Conservation (phyloP, 306 rosid species). For the Cucumis hystrix region DNA sequence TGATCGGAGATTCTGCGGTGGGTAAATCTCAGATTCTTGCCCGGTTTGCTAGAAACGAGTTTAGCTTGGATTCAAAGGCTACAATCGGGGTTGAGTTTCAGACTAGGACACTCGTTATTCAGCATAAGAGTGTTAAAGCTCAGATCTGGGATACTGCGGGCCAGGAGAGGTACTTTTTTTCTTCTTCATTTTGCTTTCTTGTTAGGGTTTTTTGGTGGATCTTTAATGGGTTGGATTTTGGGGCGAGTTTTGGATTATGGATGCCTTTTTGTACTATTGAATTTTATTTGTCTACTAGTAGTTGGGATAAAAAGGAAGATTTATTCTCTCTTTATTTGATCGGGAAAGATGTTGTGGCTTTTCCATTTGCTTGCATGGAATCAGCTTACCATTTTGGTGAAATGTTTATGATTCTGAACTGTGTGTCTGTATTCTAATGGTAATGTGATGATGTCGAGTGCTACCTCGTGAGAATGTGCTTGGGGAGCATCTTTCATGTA, state of each 20-base stretch:
- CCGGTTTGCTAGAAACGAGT: slow-evolving; percentile 87
- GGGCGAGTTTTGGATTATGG: not conserved
- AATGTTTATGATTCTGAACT: not conserved
- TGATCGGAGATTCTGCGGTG: slow-evolving; percentile 96
- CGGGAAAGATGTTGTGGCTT: not conserved
- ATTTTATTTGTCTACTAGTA: not conserved
- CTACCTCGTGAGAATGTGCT: not conserved
- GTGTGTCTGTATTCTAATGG: not conserved
- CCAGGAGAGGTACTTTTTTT: slow-evolving; percentile 68
- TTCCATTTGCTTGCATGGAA: not conserved
- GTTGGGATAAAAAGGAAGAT: not conserved
- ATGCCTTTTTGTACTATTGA: not conserved
- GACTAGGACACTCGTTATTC: slow-evolving; percentile 70
- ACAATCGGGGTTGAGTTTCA: slow-evolving; percentile 98
- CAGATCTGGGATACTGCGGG: slow-evolving; percentile 99
- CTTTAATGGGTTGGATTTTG: not conserved
- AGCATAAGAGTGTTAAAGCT: slow-evolving; percentile 91
- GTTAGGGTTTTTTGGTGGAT: not conserved
- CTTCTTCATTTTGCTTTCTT: not conserved
- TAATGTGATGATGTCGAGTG: not conserved
- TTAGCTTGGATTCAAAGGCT: slow-evolving; percentile 91
- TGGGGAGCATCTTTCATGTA: not conserved
- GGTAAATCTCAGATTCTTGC: slow-evolving; percentile 96
- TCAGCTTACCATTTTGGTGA: not conserved
- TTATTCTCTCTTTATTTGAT: not conserved